Evolutionary conservation across 2,329 filamentous ascomycete genomes (phyloP).

Genomic region (Keithomyces neogunnii): DNA sequence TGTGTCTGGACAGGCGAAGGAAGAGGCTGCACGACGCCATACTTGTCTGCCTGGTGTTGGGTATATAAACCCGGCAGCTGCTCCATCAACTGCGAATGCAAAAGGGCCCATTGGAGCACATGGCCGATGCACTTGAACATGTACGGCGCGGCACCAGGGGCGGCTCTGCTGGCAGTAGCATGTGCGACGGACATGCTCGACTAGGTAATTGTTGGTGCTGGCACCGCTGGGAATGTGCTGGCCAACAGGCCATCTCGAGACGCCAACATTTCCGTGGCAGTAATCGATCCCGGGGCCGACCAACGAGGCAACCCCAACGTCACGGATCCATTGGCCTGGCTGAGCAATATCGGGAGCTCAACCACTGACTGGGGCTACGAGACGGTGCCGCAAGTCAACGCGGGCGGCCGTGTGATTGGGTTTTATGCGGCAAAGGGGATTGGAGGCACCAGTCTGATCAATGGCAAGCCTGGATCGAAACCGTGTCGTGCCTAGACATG

Average conservation of each 20-base stretch:
- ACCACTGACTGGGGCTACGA: constrained; percentile 26
- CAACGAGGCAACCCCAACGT: constrained; percentile 25
- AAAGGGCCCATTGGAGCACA: no score
- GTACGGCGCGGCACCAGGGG: background rate
- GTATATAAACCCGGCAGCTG: no score
- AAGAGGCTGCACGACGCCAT: no score
- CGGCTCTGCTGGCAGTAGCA: background rate
- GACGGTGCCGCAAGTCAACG: constrained; percentile 21
- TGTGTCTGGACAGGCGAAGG: background rate
- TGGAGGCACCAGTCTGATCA: constrained; percentile 32
- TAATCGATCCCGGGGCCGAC: constrained; percentile 29
- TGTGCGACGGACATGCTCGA: constrained; percentile 15
- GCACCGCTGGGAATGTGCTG: constrained; percentile 26
- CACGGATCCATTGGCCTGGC: constrained; percentile 18
- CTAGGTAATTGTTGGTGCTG: constrained; percentile 30
- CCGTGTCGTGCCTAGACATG: no score
- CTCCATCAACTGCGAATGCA: no score
- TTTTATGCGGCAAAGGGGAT: constrained; percentile 28
- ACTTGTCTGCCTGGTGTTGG: no score
- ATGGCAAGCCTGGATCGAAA: constrained; percentile 19
- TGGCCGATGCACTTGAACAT: background rate
- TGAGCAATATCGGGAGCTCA: constrained; percentile 15
- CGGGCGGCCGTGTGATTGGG: constrained; percentile 22
- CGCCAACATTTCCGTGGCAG: constrained; percentile 20
- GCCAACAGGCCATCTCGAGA: constrained; percentile 28